Base-by-base conservation (phyloP, 768 basidiomycete species). In the Fistulinella prunicolor region DNA sequence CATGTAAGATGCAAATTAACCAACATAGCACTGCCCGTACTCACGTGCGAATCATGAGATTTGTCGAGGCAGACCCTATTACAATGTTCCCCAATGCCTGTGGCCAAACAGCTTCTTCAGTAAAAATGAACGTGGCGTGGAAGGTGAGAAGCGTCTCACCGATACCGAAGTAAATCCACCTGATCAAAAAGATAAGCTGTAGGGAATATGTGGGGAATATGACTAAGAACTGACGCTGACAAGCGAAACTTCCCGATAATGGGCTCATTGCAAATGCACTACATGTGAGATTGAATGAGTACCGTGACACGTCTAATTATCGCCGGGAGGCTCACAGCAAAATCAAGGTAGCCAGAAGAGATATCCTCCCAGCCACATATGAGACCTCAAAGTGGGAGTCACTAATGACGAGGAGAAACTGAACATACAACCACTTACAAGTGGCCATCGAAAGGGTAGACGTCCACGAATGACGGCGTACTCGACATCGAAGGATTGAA, bases 21-120 rank as follows among this genome's bases (percentile, higher is more conserved):
- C 9, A 8, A 26, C n/a, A n/a, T n/a, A n/a, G n/a, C n/a, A n/a
- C n/a, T n/a, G n/a, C n/a, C n/a, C n/a, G n/a, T n/a, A 44, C 64
- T 46, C 44, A 66, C 66, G 59, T 56, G 43, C 66, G 61, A 44
- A 67, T 50, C 55, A 67, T 57, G 40, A 65, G 17, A 40, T 67
- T 67, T 17, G 42, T 47, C 0, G 66, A 66, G 37, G 42, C 9
- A 22, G 42, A 58, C 17, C 47, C 61, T 2, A 65, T 19, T 17
- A 23, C 46, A 19, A 64, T 47, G 20, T 54, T 36, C 17, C 38
- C 56, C 5, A 46, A 3, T 8, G 55, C 4, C 64, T 67, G 32
- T 9, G 5, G 17, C 23, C 7, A 24, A 13, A 17, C 9, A 16
- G n/a, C 6, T 14, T 9, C 2, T 19, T 60, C 22, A 47, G 12